Base-by-base conservation (phyloP, 1,284 basidiomycete genomes). In the Boletellus dicymbophilus region DNA sequence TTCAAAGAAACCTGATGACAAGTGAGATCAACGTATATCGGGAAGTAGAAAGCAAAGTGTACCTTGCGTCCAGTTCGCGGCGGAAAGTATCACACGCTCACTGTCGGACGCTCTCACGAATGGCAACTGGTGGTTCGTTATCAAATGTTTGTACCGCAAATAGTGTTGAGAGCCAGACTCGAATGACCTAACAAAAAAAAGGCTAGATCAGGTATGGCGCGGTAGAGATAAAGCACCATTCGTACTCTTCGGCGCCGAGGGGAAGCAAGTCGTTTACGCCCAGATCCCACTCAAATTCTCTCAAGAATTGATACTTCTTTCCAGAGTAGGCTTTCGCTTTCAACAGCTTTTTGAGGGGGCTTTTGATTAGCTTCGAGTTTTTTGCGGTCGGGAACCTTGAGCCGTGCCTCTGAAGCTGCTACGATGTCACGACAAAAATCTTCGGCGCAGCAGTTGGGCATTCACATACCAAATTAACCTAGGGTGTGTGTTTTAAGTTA, bases 381-480 rank as follows among this genome's bases (percentile, higher is more conserved):
- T 72, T 71, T 1, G 66, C 59, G 0, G 91, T 93, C 0, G 93
- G 93, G 57, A 79, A 93, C 27, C 93, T 79, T 2, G 89, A 84
- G 1, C 90, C 90, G 60, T 95, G 93, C 11, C 93, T 76, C 70
- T 95, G 87, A n/a, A 95, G 69, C 91, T 93, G 23, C 53, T 23
- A 23, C 22, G 13, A 33, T 42, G 47, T 58, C 39, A 45, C 26
- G 44, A 53, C 18, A 53, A 27, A 33, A n/a, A n/a, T n/a, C n/a
- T n/a, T 44, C 37, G 10, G 37, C n/a, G 15, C 27, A 10, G 22
- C 10, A 6, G n/a, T 13, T 2, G 10, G 7, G 18, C 28, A 21
- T 48, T n/a, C 10, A 46, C 81, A 47, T 66, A 88, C 85, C 53
- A 87, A 76, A 61, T 86, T 84, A 37, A 81, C 84, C 80, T 86